phyloP scores from a whole-genome alignment of 306 rosid species.

The Acacia confusa region DNA sequence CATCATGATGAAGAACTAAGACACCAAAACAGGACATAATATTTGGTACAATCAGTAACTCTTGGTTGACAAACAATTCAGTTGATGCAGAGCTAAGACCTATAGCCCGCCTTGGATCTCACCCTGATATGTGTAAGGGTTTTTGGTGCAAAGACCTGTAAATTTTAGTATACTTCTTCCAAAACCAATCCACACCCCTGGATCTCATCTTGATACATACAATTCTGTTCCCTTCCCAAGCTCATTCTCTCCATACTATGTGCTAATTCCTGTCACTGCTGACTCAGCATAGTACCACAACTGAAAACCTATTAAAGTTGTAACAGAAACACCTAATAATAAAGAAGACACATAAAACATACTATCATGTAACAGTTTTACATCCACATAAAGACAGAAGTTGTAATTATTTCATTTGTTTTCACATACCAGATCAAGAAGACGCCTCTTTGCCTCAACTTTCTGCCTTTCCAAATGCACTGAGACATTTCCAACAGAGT shows the following conservation, averaged over 20 bases:
- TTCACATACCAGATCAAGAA: slow-evolving; percentile 81
- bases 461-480: slow-evolving; percentile 61
- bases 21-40: slow-evolving; percentile 5
- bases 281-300: neutral
- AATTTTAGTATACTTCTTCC: neutral
- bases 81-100: neutral
- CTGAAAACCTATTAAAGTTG: neutral
- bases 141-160: neutral
- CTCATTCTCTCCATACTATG: neutral
- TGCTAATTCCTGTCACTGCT: neutral
- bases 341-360: neutral
- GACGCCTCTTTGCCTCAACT: slow-evolving; percentile 75
- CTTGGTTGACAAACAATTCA: slow-evolving; percentile 14
- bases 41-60: slow-evolving; percentile 19
- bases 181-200: neutral
- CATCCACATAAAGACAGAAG: slow-evolving; percentile 9
- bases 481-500: slow-evolving; percentile 45
- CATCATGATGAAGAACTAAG: slow-evolving; percentile 23
- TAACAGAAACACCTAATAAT: neutral
- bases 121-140: neutral
- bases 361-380: neutral
- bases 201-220: neutral
- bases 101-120: too few species aligned
- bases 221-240: neutral
- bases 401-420: slow-evolving; percentile 24